Percentiles rank a stretch among this genome's conserved stretches.
These are phyloP conservation scores for Penicillium roqueforti DNA, from an alignment of 495 filamentous ascomycete genomes.

Conservation along the genomic window DNA sequence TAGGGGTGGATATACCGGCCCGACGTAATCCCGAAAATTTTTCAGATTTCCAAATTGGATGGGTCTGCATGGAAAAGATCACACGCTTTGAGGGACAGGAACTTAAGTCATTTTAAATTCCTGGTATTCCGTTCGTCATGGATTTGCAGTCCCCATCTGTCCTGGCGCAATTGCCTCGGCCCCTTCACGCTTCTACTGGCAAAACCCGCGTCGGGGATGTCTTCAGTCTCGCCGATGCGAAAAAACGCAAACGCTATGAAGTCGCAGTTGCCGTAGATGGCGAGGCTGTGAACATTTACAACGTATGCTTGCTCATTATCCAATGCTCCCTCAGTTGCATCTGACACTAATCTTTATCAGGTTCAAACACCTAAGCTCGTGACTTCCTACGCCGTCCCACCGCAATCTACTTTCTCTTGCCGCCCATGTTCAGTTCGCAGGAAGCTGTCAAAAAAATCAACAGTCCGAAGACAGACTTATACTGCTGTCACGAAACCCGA, in stretches of 20 bases:
- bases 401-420: conserved; percentile 73
- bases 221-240: conserved; percentile 62
- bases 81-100: conserved; percentile 23
- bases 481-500: conserved; percentile 40
- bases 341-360: conserved; percentile 39
- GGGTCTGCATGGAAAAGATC: conserved; percentile 21
- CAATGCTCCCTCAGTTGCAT: no score
- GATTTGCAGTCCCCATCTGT: conserved; percentile 48
- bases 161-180: conserved; percentile 62
- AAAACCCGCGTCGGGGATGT: conserved; percentile 66
- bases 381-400: conserved; percentile 80
- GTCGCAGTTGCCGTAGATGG: conserved; percentile 83
- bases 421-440: conserved; percentile 70
- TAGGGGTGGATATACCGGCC: conserved; percentile 20
- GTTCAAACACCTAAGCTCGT: conserved; percentile 74
- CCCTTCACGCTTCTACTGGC: conserved; percentile 56
- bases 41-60: conserved; percentile 35
- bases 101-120: conserved; percentile 8
- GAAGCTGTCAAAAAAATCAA: conserved; percentile 46
- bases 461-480: conserved; percentile 71
- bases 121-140: conserved; percentile 27
- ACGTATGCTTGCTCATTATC: conserved; percentile 53
- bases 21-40: conserved; percentile 42
- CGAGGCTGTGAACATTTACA: conserved; percentile 87
- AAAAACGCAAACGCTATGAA: conserved; percentile 84